Conservation (phyloP, 805 yeast genomes). For the Yarrowia sp. region DNA sequence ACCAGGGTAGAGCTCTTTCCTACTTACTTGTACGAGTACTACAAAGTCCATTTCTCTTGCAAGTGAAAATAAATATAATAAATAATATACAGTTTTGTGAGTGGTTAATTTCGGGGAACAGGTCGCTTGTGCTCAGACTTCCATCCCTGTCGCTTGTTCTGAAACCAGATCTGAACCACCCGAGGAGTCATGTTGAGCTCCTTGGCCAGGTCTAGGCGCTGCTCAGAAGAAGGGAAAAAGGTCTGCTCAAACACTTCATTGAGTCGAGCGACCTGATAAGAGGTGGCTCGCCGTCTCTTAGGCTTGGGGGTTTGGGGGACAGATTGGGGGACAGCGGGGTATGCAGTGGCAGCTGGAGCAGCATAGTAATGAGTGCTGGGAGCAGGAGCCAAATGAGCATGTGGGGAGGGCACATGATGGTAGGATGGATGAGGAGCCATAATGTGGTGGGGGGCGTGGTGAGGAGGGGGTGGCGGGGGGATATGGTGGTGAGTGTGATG, state of each 20-base stretch:
- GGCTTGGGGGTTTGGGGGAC: constrained; percentile 47
- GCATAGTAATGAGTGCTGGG: constrained; percentile 14
- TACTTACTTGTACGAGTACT: too few species aligned
- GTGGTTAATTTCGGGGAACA: constrained; percentile 42
- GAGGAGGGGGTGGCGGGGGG: constrained; percentile 23
- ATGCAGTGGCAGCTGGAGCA: constrained; percentile 25
- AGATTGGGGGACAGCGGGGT: constrained; percentile 18
- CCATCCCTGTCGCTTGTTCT: constrained; percentile 67
- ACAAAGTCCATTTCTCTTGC: not conserved
- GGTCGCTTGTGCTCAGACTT: constrained; percentile 44
- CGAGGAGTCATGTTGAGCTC: constrained; percentile 85
- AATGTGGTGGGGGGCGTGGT: constrained; percentile 9
- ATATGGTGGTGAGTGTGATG: constrained; percentile 17
- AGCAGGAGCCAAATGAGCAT: constrained; percentile 20
- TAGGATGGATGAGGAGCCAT: constrained; percentile 14
- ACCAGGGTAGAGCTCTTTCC: too few species aligned
- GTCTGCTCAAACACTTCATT: constrained; percentile 75
- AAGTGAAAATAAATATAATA: constrained; percentile 25
- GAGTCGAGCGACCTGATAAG: constrained; percentile 75
- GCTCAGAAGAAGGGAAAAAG: constrained; percentile 78
- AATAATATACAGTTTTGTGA: constrained; percentile 33
- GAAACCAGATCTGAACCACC: constrained; percentile 92
- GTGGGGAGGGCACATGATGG: constrained; percentile 25
- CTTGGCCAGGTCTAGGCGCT: constrained; percentile 71
- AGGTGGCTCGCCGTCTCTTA: constrained; percentile 75